phyloP scores from a whole-genome alignment of 2,329 filamentous ascomycete species.

The Trichoderma guizhouense region DNA sequence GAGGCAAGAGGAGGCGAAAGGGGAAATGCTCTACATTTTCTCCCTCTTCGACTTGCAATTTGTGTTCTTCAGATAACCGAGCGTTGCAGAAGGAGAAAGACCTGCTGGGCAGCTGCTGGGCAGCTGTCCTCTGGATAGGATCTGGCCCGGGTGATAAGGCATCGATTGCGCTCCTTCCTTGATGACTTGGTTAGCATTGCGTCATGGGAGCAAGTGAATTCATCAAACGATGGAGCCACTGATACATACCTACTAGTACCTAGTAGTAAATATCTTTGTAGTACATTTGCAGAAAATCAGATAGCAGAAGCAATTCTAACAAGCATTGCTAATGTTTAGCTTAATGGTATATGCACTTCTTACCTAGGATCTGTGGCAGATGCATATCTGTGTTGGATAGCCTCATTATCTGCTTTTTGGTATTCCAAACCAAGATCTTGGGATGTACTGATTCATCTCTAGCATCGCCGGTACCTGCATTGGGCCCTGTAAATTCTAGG shows the following conservation, averaged over 20 bases:
- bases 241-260: neutral
- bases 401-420: neutral
- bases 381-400: neutral
- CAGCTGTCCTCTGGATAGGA: neutral
- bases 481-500: neutral
- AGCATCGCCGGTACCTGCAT: neutral
- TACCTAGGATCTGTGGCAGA: neutral
- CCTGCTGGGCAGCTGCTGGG: neutral
- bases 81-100: neutral
- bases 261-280: too few relatives aligned
- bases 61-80: neutral
- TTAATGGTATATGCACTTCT: neutral
- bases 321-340: neutral
- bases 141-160: neutral
- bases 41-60: neutral
- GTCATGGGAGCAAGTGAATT: neutral
- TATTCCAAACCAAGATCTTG: too few relatives aligned
- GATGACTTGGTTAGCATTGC: neutral
- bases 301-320: neutral
- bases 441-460: neutral
- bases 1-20: neutral
- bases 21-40: neutral
- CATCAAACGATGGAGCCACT: neutral
- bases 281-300: neutral
- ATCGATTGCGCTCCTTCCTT: neutral